These are phyloP conservation scores for Rhodomyrtus tomentosa DNA, from an alignment of 345 rosid genomes.

Conservation along the genomic window DNA sequence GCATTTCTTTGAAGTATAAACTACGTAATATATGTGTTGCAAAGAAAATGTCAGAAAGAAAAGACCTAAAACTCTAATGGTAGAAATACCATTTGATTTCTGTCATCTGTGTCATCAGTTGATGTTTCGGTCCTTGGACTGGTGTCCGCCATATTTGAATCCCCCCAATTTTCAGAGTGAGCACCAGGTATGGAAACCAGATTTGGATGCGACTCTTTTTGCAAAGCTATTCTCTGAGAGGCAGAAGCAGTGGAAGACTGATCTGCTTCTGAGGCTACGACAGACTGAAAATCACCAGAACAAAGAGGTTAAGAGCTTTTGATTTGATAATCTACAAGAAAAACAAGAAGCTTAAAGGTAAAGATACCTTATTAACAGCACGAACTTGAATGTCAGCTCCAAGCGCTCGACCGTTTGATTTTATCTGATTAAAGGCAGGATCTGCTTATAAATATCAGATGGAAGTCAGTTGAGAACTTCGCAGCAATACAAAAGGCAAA, in stretches of 20 bases:
- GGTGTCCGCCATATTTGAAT: slow-evolving; percentile 60
- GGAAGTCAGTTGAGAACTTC: not conserved
- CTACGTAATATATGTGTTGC: not conserved
- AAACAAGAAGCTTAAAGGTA: not conserved
- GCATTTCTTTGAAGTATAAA: not conserved
- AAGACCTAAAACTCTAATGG: not conserved
- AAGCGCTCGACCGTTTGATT: slow-evolving; percentile 26
- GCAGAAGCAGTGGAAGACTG: slow-evolving; percentile 16
- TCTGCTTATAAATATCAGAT: slow-evolving; percentile 15
- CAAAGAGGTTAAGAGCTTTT: not conserved
- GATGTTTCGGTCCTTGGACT: slow-evolving; percentile 87
- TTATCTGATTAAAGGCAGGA: slow-evolving; percentile 43
- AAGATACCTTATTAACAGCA: slow-evolving; percentile 32
- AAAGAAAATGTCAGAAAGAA: not conserved
- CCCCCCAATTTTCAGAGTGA: slow-evolving; percentile 49
- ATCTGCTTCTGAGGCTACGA: slow-evolving; percentile 24
- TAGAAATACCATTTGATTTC: slow-evolving; percentile 56
- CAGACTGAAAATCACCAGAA: slow-evolving; percentile 14
- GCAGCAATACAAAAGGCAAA: not conserved
- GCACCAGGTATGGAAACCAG: slow-evolving; percentile 32
- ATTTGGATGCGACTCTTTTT: slow-evolving; percentile 24
- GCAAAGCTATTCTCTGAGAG: slow-evolving; percentile 16
- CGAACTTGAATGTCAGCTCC: slow-evolving; percentile 36
- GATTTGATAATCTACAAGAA: not conserved
- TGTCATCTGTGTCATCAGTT: slow-evolving; percentile 82